Percentiles rank a stretch among this genome's conserved stretches.
These are phyloP conservation scores for Myxozyma melibiosi DNA, from an alignment of 805 yeast species.

Conservation along the genomic window DNA sequence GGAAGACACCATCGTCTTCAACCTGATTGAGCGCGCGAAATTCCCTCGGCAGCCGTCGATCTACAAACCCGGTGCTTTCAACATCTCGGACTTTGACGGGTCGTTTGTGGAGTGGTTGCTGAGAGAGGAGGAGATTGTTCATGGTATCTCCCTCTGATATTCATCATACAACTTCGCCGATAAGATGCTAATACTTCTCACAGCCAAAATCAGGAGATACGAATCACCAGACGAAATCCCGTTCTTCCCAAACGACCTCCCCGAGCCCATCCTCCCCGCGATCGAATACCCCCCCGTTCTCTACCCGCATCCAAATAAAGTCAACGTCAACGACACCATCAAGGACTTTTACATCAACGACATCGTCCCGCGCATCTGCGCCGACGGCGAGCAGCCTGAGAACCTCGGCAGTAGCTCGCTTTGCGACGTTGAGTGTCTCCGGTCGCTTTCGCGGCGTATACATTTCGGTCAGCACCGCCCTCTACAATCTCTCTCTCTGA, in stretches of 20 bases:
- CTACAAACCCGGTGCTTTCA: conserved; percentile 57
- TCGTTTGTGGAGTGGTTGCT: conserved; percentile 87
- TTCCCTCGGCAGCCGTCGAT: conserved; percentile 75
- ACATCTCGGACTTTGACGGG: conserved; percentile 70
- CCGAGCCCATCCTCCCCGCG: conserved; percentile 76
- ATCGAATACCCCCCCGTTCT: conserved; percentile 76
- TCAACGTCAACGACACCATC: conserved; percentile 75
- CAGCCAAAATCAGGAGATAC: conserved; percentile 78
- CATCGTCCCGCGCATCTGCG: conserved; percentile 60
- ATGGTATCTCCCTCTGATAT: conserved; percentile 41
- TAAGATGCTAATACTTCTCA: conserved; percentile 8
- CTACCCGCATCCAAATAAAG: conserved; percentile 70
- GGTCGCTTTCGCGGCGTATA: conserved; percentile 85
- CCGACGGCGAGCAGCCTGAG: conserved; percentile 65
- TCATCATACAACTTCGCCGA: neutral
- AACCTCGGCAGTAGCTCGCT: conserved; percentile 85
- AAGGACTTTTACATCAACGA: conserved; percentile 64
- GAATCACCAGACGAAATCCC: conserved; percentile 95
- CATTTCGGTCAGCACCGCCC: conserved; percentile 74
- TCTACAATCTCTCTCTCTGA: neutral
- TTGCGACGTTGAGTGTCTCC: conserved; percentile 83
- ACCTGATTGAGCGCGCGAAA: conserved; percentile 90
- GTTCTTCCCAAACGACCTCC: conserved; percentile 70
- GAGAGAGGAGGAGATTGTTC: conserved; percentile 69
- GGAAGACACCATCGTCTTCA: conserved; percentile 96